phyloP scores from a whole-genome alignment of 768 basidiomycete species.

The Amanita rubescens region DNA sequence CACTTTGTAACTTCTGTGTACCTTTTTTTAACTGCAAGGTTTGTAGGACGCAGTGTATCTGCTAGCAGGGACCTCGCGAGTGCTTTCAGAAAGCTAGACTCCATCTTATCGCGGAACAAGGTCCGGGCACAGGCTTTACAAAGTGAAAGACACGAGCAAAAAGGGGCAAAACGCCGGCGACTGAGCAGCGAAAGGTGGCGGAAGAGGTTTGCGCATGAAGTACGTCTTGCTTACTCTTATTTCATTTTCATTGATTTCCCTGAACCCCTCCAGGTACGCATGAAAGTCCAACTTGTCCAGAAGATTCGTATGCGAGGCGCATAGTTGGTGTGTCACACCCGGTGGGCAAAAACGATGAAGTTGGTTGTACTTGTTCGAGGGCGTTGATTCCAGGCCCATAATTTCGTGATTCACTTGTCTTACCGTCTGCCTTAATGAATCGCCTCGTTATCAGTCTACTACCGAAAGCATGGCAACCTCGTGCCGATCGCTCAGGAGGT shows the following conservation, averaged over 20 bases:
- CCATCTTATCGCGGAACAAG: slow-evolving; percentile 46
- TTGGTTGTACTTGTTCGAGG: not conserved
- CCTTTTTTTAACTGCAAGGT: not conserved
- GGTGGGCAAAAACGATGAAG: not conserved
- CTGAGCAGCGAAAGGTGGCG: slow-evolving; percentile 74
- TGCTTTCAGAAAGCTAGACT: slow-evolving; percentile 44
- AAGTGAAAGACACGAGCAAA: slow-evolving; percentile 70
- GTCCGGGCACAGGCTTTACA: slow-evolving; percentile 43
- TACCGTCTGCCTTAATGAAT: not conserved
- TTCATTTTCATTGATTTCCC: slow-evolving; percentile 3
- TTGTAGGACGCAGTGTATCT: slow-evolving; percentile 52
- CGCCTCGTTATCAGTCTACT: not conserved
- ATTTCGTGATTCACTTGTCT: not conserved
- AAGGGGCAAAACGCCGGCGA: slow-evolving; percentile 70
- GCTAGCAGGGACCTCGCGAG: slow-evolving; percentile 39
- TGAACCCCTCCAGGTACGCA: slow-evolving; percentile 52
- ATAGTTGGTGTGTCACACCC: slow-evolving; percentile 22
- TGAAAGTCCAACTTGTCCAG: slow-evolving; percentile 73
- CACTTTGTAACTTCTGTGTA: slow-evolving; percentile 3
- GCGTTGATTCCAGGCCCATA: not conserved
- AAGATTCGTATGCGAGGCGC: slow-evolving; percentile 73
- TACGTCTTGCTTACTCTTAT: slow-evolving; percentile 23
- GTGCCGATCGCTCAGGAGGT: not conserved
- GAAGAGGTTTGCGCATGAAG: slow-evolving; percentile 73
- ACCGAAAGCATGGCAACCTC: not conserved